Conservation (phyloP, 352 stramenopile genomes). For the Globisporangium acanthophoron region DNA sequence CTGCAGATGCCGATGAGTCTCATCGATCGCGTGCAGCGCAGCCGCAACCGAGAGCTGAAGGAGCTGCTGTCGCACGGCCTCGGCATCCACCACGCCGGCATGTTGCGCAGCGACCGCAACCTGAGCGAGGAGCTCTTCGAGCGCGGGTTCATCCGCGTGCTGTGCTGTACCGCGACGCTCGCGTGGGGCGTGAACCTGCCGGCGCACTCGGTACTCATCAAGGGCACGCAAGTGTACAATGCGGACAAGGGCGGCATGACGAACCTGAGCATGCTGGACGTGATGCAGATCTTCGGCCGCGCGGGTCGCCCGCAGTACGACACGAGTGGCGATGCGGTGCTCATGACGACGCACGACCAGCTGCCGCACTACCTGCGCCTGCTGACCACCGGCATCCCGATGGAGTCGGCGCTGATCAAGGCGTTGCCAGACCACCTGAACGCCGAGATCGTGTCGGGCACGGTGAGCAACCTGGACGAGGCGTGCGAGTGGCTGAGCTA, state of each 20-base stretch:
- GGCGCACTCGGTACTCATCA: slow-evolving; percentile 98
- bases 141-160: slow-evolving; percentile 93
- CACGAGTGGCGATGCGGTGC: slow-evolving; percentile 95
- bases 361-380: slow-evolving; percentile 94
- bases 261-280: slow-evolving; percentile 98
- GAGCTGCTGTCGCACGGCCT: slow-evolving; percentile 93
- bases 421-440: slow-evolving; percentile 98
- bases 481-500: slow-evolving; percentile 96
- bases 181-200: slow-evolving; percentile 99
- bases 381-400: slow-evolving; percentile 94
- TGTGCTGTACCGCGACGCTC: slow-evolving; percentile 98
- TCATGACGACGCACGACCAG: slow-evolving; percentile 97
- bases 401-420: slow-evolving; percentile 98
- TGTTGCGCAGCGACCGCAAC: slow-evolving; percentile 93
- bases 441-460: slow-evolving; percentile 98
- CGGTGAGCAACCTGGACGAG: slow-evolving; percentile 96
- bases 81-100: slow-evolving; percentile 98
- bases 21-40: slow-evolving; percentile 86
- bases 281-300: slow-evolving; percentile 99
- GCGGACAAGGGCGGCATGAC: slow-evolving; percentile 97
- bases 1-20: slow-evolving; percentile 51
- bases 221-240: slow-evolving; percentile 99
- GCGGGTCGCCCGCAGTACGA: slow-evolving; percentile 99
- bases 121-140: slow-evolving; percentile 98
- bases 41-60: slow-evolving; percentile 93